Percentiles rank a stretch among this genome's conserved stretches.
Conservation (phyloP, 257 asterid species). For the Lantana camara region DNA sequence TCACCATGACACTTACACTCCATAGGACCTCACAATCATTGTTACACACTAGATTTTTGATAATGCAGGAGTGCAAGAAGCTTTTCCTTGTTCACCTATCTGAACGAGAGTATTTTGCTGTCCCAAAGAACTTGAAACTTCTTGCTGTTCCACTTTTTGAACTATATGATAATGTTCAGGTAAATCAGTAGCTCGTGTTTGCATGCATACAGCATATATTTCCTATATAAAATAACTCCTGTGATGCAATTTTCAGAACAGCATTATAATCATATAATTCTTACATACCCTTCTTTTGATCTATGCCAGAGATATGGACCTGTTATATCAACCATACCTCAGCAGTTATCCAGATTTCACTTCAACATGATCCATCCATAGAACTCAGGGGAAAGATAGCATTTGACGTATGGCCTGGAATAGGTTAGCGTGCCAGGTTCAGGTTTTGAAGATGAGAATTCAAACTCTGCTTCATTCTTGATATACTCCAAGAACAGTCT, state of each 20-base stretch:
- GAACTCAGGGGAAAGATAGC: constrained; percentile 17
- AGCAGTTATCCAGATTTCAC: constrained; percentile 95
- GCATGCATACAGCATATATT: not conserved
- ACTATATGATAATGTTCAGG: constrained; percentile 99
- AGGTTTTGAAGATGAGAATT: constrained; percentile 15
- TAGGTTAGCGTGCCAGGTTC: not conserved
- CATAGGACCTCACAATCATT: not conserved
- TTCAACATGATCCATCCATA: constrained; percentile 90
- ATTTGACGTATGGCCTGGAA: constrained; percentile 1
- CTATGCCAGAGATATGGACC: constrained; percentile 90
- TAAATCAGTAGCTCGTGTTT: constrained; percentile 23
- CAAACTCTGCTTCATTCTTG: constrained; percentile 27
- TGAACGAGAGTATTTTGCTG: constrained; percentile 94
- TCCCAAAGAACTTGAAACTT: constrained; percentile 94
- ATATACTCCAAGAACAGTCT: not conserved
- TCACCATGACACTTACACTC: not conserved
- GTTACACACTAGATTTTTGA: constrained; percentile 11
- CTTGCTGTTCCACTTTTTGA: constrained; percentile 98
- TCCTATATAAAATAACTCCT: not conserved
- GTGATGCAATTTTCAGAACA: not conserved
- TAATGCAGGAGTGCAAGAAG: constrained; percentile 89
- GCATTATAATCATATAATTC: constrained; percentile 9
- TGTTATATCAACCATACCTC: constrained; percentile 95
- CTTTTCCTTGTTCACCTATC: constrained; percentile 92
- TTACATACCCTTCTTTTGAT: constrained; percentile 27